Evolutionary conservation across 495 filamentous ascomycete species (phyloP).

Genomic region (Aspergillus steynii): DNA sequence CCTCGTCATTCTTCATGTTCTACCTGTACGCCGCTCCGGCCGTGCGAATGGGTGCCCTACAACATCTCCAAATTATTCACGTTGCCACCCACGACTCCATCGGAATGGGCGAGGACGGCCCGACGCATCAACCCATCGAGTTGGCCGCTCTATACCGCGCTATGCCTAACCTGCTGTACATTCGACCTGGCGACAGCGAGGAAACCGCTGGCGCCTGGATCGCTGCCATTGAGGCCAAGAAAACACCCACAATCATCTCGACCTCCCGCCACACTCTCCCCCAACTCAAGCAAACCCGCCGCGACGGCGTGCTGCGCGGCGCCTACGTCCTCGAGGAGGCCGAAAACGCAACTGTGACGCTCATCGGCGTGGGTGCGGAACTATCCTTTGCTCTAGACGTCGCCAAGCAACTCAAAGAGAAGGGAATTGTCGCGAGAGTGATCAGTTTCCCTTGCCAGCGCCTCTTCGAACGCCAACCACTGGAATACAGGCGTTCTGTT

Average conservation of each 20-base stretch:
- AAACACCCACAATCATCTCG: constrained; percentile 49
- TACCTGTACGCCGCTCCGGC: constrained; percentile 60
- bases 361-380: constrained; percentile 52
- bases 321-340: constrained; percentile 51
- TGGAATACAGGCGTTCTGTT: constrained; percentile 47
- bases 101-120: constrained; percentile 60
- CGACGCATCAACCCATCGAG: constrained; percentile 62
- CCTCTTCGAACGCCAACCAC: constrained; percentile 51
- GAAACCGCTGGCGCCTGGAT: constrained; percentile 57
- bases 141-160: constrained; percentile 57
- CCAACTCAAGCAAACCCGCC: constrained; percentile 41
- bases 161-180: constrained; percentile 62
- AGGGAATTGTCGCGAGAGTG: constrained; percentile 45
- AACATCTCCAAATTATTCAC: constrained; percentile 57
- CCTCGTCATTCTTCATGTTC: constrained; percentile 62
- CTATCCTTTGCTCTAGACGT: constrained; percentile 47
- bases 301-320: constrained; percentile 41
- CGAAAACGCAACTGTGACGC: constrained; percentile 41
- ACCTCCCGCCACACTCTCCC: constrained; percentile 47
- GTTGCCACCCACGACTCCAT: constrained; percentile 63
- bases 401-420: constrained; percentile 30
- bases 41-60: constrained; percentile 60
- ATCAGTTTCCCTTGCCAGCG: constrained; percentile 57
- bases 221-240: constrained; percentile 45
- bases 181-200: constrained; percentile 57